Conservation (phyloP, 495 filamentous ascomycete genomes). For the Alectoria sarmentosa region DNA sequence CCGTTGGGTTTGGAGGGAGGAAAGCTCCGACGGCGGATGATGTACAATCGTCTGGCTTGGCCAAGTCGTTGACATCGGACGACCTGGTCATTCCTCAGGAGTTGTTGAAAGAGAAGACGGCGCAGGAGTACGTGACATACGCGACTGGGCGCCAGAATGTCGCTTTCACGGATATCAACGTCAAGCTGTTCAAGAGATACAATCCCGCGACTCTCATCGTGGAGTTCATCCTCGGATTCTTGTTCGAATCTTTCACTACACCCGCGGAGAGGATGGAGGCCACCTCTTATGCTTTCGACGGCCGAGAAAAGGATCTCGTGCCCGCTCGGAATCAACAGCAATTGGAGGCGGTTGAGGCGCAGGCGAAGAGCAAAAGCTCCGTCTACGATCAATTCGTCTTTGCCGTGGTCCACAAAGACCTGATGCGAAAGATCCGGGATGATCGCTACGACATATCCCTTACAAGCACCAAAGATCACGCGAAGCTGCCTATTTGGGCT, state of each 20-base stretch:
- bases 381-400: conserved; percentile 87
- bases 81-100: conserved; percentile 45
- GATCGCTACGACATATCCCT: conserved; percentile 93
- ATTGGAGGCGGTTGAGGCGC: conserved; percentile 40
- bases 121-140: conserved; percentile 79
- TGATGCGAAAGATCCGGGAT: conserved; percentile 82
- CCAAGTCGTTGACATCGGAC: conserved; percentile 27
- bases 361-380: conserved; percentile 54
- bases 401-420: conserved; percentile 90
- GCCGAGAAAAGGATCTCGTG: conserved; percentile 71
- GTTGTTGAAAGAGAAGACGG: conserved; percentile 71
- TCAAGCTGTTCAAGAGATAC: conserved; percentile 80
- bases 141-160: conserved; percentile 92
- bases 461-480: conserved; percentile 82
- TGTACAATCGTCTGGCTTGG: conserved; percentile 37
- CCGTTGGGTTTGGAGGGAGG: conserved; percentile 67
- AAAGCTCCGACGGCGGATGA: conserved; percentile 37
- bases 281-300: conserved; percentile 79
- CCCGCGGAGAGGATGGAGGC: conserved; percentile 68
- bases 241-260: conserved; percentile 65
- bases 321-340: conserved; percentile 49
- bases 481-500: conserved; percentile 84
- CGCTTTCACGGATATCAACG: conserved; percentile 77
- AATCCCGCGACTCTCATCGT: conserved; percentile 70
- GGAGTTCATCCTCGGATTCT: conserved; percentile 62